Base-by-base conservation (phyloP, 169 alveolate species). In the Eimeria mitis region DNA sequence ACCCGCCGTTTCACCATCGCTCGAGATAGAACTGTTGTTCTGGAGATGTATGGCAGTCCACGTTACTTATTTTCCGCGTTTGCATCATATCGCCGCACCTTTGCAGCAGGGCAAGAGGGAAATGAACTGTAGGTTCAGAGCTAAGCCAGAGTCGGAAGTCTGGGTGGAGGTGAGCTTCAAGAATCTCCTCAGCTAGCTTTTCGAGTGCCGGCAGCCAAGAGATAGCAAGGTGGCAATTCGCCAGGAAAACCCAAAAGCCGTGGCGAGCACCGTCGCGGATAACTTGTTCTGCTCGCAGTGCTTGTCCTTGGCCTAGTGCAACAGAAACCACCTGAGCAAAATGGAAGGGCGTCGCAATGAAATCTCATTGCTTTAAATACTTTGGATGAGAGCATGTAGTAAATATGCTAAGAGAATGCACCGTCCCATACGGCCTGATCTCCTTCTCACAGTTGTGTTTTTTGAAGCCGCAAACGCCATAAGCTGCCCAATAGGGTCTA, bases 61-160 rank as follows among this genome's bases (percentile, higher is more conserved):
- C n/a, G 40, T 1, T 73, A 31, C 54, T 6, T 44, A 0, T 65
- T n/a, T n/a, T 65, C 75, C 75, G n/a, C 75, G 8, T 47, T 16
- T 19, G 3, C 49, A 34, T 25, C 42, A 34, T 68, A 63, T 37
- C n/a, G n/a, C n/a, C n/a, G n/a, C n/a, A n/a, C 96, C 98, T 98
- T 97, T 99, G 99, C 81, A 99, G 97, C 6, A 99, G 98, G 49
- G 99, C 98, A 89, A 99, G 98, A 44, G 99, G 99, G 98, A 99
- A 99, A 92, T 98, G 97, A 11, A 98, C 98, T 94, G 98, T 98
- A 75, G 99, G 99, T 95, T 98, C 98, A 23, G 99, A 98, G 49
- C 99, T 97, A 81, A 99, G 85, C 99, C 99, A 99, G 40, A 99
- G 97, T 97, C 99, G 98, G 98, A 98, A 99, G 96, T 98, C 97